Conservation (phyloP, 2,329 filamentous ascomycete genomes). For the Claviceps fusiformis region DNA sequence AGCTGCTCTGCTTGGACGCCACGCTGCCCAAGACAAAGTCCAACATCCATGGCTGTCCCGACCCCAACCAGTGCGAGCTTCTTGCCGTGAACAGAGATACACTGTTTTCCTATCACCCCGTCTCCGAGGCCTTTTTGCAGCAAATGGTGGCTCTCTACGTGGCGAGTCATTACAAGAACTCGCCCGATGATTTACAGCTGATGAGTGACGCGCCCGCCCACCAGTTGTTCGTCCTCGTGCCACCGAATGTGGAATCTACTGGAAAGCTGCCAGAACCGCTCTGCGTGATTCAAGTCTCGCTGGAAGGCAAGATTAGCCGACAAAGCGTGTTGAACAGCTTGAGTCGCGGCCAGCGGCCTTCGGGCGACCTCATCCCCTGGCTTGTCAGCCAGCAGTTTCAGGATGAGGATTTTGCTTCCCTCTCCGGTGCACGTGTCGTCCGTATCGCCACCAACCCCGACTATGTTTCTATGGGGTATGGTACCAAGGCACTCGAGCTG, state of each 20-base stretch:
- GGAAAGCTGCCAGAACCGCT: slow-evolving; percentile 80
- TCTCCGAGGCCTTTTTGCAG: slow-evolving; percentile 93
- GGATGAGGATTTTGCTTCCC: slow-evolving; percentile 85
- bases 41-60: slow-evolving; percentile 66
- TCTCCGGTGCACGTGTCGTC: slow-evolving; percentile 85
- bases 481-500: slow-evolving; percentile 73
- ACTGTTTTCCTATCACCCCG: slow-evolving; percentile 92
- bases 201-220: slow-evolving; percentile 97
- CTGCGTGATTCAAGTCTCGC: slow-evolving; percentile 83
- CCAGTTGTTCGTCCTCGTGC: slow-evolving; percentile 86
- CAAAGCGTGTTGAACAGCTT: slow-evolving; percentile 85
- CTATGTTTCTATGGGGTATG: slow-evolving; percentile 86
- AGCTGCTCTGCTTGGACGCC: slow-evolving; percentile 82
- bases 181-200: slow-evolving; percentile 92
- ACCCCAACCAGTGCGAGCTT: slow-evolving; percentile 82
- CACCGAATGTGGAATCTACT: slow-evolving; percentile 65
- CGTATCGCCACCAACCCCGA: slow-evolving; percentile 95
- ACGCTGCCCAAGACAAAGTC: slow-evolving; percentile 69
- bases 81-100: slow-evolving; percentile 93
- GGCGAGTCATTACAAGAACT: slow-evolving; percentile 95
- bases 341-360: slow-evolving; percentile 74
- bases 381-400: slow-evolving; percentile 96
- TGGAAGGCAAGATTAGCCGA: slow-evolving; percentile 89
- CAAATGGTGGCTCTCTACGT: slow-evolving; percentile 98
- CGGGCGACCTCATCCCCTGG: slow-evolving; percentile 94